Conservation (phyloP, 2,329 filamentous ascomycete genomes). For the Phialemonium atrogriseum region DNA sequence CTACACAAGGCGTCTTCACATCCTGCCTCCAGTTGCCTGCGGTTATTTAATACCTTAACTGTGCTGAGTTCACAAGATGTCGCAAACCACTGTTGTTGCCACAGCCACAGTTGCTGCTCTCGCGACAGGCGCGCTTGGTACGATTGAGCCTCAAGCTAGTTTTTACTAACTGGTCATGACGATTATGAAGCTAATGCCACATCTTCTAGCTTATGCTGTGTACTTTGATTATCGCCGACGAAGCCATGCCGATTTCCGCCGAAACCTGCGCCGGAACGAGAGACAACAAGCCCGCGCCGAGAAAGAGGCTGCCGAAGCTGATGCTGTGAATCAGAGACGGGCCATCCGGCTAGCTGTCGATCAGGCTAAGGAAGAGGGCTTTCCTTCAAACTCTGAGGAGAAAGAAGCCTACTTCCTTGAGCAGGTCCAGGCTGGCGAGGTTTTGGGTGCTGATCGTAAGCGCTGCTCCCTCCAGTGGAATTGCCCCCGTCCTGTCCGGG, state of each 20-base stretch:
- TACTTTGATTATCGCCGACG: slow-evolving; percentile 64
- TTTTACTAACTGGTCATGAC: slow-evolving; percentile 4
- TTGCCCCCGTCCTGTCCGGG: too few species aligned
- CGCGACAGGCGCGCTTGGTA: slow-evolving; percentile 3
- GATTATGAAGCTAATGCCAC: too few species aligned
- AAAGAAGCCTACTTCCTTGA: slow-evolving; percentile 96
- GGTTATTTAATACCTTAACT: neutral
- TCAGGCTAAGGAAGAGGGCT: slow-evolving; percentile 81
- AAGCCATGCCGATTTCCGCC: slow-evolving; percentile 56
- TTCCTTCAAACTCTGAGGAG: slow-evolving; percentile 83
- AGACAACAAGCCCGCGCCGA: slow-evolving; percentile 62
- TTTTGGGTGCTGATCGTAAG: slow-evolving; percentile 73
- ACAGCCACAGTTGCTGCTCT: slow-evolving; percentile 4
- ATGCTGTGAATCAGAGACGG: slow-evolving; percentile 59
- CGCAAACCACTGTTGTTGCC: slow-evolving; percentile 2
- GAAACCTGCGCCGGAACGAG: slow-evolving; percentile 64
- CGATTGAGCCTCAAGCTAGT: slow-evolving; percentile 4
- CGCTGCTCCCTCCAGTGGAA: too few species aligned
- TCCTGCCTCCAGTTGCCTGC: too few species aligned
- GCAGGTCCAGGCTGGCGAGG: slow-evolving; percentile 84
- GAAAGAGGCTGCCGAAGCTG: slow-evolving; percentile 63
- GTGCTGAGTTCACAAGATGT: neutral
- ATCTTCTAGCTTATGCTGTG: slow-evolving; percentile 50
- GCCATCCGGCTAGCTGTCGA: slow-evolving; percentile 69
- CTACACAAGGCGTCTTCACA: too few species aligned